These are phyloP conservation scores for Wickerhamiella dianesei DNA, from an alignment of 805 yeast genomes.

Conservation along the genomic window DNA sequence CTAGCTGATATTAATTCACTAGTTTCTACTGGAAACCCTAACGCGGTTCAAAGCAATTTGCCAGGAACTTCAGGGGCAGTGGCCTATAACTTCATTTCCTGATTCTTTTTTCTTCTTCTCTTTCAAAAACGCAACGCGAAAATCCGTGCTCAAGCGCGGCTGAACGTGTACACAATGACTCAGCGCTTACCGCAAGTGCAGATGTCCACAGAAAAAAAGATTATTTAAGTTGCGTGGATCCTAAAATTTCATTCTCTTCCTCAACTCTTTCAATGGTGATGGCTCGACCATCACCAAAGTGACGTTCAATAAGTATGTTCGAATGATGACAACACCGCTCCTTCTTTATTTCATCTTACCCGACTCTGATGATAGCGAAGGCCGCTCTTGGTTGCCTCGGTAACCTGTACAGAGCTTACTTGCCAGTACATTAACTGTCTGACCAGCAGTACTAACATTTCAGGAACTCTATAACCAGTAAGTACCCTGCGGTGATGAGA, in stretches of 20 bases:
- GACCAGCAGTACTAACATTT: conserved; percentile 12
- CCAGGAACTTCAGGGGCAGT: conserved; percentile 6
- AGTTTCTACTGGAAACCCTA: conserved; percentile 4
- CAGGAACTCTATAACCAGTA: conserved; percentile 9
- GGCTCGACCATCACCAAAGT: no score
- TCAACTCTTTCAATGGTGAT: no score
- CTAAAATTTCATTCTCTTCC: neutral
- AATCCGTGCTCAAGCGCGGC: neutral
- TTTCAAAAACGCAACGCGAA: neutral
- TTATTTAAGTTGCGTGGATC: neutral
- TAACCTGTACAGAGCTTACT: conserved; percentile 24
- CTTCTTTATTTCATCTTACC: conserved; percentile 27
- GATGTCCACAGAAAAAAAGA: neutral
- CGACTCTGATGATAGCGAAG: conserved; percentile 31
- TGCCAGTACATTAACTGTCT: conserved; percentile 28
- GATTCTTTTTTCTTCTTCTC: neutral
- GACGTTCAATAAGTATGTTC: conserved; percentile 2
- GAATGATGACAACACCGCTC: conserved; percentile 27
- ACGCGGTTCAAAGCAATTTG: conserved; percentile 2
- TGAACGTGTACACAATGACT: neutral
- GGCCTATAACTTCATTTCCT: conserved; percentile 6
- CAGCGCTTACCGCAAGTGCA: neutral
- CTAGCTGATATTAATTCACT: conserved; percentile 4
- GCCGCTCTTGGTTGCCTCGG: conserved; percentile 19
- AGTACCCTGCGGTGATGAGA: conserved; percentile 25